phyloP scores from a whole-genome alignment of 2,329 filamentous ascomycete species.

The Microcera coccophila region DNA sequence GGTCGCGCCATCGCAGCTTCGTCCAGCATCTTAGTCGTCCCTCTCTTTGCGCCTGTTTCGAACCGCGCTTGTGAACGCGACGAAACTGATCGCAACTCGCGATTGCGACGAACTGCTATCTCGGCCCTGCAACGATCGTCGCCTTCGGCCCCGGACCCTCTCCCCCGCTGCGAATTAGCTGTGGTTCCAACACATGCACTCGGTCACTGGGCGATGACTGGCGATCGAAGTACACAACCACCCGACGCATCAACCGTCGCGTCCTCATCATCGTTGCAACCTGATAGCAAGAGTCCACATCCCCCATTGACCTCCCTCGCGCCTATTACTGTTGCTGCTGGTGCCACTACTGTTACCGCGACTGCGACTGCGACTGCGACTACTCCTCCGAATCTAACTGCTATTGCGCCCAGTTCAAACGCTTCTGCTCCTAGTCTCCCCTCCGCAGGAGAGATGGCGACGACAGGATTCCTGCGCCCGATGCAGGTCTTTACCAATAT shows the following conservation, averaged over 20 bases:
- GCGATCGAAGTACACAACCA: conserved; percentile 17
- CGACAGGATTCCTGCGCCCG: no score
- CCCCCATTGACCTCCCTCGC: conserved; percentile 24
- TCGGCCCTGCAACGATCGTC: conserved; percentile 20
- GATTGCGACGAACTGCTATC: conserved; percentile 16
- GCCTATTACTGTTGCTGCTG: conserved; percentile 11
- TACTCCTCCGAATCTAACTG: conserved; percentile 40
- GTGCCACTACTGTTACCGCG: conserved; percentile 4
- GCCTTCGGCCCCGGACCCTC: conserved; percentile 17
- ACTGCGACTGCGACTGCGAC: conserved; percentile 3
- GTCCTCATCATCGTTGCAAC: conserved; percentile 22
- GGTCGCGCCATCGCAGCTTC: conserved; percentile 1
- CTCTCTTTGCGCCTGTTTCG: conserved; percentile 1
- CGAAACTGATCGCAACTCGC: conserved; percentile 8
- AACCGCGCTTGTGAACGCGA: conserved; percentile 13
- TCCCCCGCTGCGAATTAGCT: conserved; percentile 16
- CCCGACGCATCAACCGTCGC: conserved; percentile 24
- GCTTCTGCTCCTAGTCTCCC: neutral
- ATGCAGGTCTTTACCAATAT: conserved; percentile 25
- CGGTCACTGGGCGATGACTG: conserved; percentile 29
- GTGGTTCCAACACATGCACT: conserved; percentile 27
- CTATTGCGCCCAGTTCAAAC: conserved; percentile 32
- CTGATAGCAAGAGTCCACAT: conserved; percentile 33
- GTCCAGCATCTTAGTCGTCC: neutral
- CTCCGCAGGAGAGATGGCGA: no score